These are phyloP conservation scores for Leucocoprinus sp. DNA, from an alignment of 768 basidiomycete genomes.

Conservation along the genomic window DNA sequence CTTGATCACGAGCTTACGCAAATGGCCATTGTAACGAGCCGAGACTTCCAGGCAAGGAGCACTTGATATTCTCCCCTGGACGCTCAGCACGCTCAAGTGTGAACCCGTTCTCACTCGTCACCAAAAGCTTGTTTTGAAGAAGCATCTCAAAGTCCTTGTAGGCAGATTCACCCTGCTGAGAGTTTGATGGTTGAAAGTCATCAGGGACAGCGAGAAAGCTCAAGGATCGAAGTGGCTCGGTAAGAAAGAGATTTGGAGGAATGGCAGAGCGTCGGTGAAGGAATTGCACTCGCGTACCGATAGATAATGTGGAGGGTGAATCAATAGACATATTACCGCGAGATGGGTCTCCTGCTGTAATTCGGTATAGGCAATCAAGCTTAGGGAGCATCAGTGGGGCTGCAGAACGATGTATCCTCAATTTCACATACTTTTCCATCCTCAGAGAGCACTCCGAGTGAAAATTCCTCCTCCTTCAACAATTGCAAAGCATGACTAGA, in stretches of 20 bases:
- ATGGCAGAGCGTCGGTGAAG: conserved; percentile 28
- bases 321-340: conserved; percentile 58
- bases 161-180: not conserved
- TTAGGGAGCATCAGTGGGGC: conserved; percentile 13
- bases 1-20: not conserved
- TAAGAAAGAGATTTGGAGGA: conserved; percentile 4
- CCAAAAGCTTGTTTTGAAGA: conserved; percentile 30
- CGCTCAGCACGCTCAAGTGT: conserved; percentile 18
- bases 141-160: conserved; percentile 11
- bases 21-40: not conserved
- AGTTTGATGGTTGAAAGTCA: not conserved
- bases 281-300: conserved; percentile 45
- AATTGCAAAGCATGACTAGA: conserved; percentile 14
- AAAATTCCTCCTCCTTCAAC: conserved; percentile 52
- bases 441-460: conserved; percentile 35
- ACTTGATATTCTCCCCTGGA: conserved; percentile 2
- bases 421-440: conserved; percentile 20
- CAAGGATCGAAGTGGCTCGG: conserved; percentile 2
- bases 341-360: conserved; percentile 66
- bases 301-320: conserved; percentile 37
- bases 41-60: conserved; percentile 1
- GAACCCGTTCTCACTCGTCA: conserved; percentile 49
- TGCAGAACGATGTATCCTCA: too few species aligned
- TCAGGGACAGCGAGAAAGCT: conserved; percentile 15
- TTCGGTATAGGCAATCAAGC: conserved; percentile 42